These are phyloP conservation scores for Heliosperma pusillum DNA, from an alignment of 148 eudicot genomes.

Conservation along the genomic window DNA sequence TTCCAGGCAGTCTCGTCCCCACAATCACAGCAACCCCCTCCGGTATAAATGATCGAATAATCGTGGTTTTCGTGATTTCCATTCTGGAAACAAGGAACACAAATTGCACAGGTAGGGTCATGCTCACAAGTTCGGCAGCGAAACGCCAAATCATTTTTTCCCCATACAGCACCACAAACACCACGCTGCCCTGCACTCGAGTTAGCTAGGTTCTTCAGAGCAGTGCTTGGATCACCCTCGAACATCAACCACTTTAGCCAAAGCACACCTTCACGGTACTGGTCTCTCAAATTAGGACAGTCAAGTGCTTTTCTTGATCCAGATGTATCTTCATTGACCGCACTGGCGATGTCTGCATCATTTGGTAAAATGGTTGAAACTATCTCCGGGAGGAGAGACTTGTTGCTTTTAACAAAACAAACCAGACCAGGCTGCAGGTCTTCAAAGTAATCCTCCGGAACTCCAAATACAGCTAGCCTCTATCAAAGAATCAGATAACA, in stretches of 20 bases:
- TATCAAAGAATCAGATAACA: conserved; percentile 25
- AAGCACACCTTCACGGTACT: conserved; percentile 58
- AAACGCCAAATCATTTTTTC: conserved; percentile 84
- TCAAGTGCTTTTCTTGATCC: conserved; percentile 25
- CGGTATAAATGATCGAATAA: conserved; percentile 85
- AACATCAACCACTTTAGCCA: conserved; percentile 99
- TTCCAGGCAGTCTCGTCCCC: conserved; percentile 99
- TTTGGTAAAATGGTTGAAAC: conserved; percentile 62
- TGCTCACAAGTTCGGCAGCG: conserved; percentile 96
- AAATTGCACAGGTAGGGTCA: conserved; percentile 99
- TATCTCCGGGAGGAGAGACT: conserved; percentile 33
- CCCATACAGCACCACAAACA: conserved; percentile 98
- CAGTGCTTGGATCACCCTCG: conserved; percentile 59
- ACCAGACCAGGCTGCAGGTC: conserved; percentile 62
- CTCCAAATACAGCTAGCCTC: conserved; percentile 63
- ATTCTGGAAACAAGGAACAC: conserved; percentile 93
- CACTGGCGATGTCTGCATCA: conserved; percentile 51
- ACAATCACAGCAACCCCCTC: conserved; percentile 99
- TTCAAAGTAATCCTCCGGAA: conserved; percentile 54
- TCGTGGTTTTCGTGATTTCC: conserved; percentile 92
- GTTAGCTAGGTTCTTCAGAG: conserved; percentile 45
- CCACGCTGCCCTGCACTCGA: conserved; percentile 70
- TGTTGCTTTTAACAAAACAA: conserved; percentile 47
- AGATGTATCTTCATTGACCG: conserved; percentile 25
- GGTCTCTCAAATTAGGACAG: conserved; percentile 35